Conservation (phyloP, 208 protist species). For the Novymonas esmeraldas region DNA sequence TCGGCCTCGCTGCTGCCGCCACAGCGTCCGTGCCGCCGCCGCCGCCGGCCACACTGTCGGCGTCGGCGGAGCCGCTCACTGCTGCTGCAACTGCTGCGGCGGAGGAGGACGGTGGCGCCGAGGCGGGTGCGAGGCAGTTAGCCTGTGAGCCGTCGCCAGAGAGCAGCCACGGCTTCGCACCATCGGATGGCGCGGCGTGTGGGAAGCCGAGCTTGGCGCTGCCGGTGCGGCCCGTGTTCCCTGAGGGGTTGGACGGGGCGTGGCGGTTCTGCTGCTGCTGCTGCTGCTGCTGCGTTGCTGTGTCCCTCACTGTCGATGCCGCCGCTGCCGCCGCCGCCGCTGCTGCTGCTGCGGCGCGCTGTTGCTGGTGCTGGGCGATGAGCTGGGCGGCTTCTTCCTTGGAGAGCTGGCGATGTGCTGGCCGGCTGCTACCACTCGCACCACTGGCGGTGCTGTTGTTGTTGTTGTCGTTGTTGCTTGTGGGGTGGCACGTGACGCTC, state of each 20-base stretch:
- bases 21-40: not conserved
- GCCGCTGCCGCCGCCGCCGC: slow-evolving; percentile 11
- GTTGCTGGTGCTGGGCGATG: slow-evolving; percentile 37
- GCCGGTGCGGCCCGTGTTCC: not conserved
- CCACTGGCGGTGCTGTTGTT: slow-evolving; percentile 20
- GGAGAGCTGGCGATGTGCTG: slow-evolving; percentile 39
- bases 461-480: slow-evolving; percentile 7
- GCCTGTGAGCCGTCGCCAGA: slow-evolving; percentile 11
- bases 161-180: slow-evolving; percentile 24
- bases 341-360: slow-evolving; percentile 21
- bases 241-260: not conserved
- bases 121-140: not conserved
- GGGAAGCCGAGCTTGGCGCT: not conserved
- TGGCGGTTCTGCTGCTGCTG: slow-evolving; percentile 10
- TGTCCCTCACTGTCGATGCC: slow-evolving; percentile 4
- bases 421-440: slow-evolving; percentile 14
- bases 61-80: not conserved
- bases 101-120: not conserved
- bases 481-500: not conserved
- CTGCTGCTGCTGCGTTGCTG: slow-evolving; percentile 17
- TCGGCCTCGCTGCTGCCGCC: not conserved
- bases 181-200: slow-evolving; percentile 2
- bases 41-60: not conserved
- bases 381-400: slow-evolving; percentile 38
- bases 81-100: not conserved